Conservation (phyloP, 1,139 yeast species). For the Kazachstania sp. region DNA sequence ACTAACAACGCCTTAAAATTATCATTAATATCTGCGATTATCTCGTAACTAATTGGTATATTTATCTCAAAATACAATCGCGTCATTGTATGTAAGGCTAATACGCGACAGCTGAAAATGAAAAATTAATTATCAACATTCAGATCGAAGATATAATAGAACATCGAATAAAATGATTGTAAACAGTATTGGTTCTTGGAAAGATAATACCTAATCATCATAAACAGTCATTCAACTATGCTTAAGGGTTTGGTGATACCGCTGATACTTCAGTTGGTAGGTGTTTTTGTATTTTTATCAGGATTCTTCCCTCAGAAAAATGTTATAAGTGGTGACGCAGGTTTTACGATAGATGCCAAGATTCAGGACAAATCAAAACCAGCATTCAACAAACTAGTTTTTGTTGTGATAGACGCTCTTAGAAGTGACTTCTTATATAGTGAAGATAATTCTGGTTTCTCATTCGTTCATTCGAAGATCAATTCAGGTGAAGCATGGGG, state of each 20-base stretch:
- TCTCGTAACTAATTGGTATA: too few relatives aligned
- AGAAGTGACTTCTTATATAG: slow-evolving; percentile 80
- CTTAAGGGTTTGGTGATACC: slow-evolving; percentile 13
- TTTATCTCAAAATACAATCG: too few relatives aligned
- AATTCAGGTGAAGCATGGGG: slow-evolving; percentile 67
- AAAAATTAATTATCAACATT: too few relatives aligned
- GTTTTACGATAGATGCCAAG: slow-evolving; percentile 15
- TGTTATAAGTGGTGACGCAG: slow-evolving; percentile 47
- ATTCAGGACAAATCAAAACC: slow-evolving; percentile 31
- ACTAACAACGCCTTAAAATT: too few relatives aligned
- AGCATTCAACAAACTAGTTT: slow-evolving; percentile 57
- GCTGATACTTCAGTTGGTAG: slow-evolving; percentile 39
- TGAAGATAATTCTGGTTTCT: slow-evolving; percentile 47
- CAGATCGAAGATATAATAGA: too few relatives aligned
- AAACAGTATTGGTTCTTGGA: background rate
- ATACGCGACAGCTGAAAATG: too few relatives aligned
- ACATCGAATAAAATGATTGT: too few relatives aligned
- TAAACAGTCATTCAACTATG: slow-evolving; percentile 2
- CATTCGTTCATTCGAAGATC: slow-evolving; percentile 57
- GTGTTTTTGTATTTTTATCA: slow-evolving; percentile 53
- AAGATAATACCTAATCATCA: too few relatives aligned
- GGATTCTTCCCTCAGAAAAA: slow-evolving; percentile 91
- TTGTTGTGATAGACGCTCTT: slow-evolving; percentile 90
- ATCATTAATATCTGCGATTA: too few relatives aligned
- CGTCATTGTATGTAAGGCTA: too few relatives aligned